Conservation (phyloP, 2,329 filamentous ascomycete genomes). For the Colletotrichum kahawae region DNA sequence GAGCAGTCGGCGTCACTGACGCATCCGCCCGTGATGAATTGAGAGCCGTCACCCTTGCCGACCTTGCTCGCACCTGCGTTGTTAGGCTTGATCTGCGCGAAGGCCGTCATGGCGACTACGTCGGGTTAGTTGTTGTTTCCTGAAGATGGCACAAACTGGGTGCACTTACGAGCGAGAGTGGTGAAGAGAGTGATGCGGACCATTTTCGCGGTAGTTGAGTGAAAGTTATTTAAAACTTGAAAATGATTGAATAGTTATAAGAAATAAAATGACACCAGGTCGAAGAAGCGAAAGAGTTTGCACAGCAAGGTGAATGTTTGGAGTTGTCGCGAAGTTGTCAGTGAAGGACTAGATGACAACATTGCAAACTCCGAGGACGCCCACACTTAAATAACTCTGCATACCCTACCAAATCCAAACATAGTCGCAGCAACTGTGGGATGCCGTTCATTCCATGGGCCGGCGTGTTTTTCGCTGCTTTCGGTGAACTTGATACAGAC, state of each 20-base stretch:
- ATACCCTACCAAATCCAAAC: background rate
- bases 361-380: background rate
- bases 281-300: conserved; percentile 8
- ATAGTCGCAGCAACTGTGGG: background rate
- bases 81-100: conserved; percentile 28
- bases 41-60: conserved; percentile 22
- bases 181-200: conserved; percentile 29
- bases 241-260: background rate
- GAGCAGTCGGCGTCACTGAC: conserved; percentile 32
- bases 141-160: background rate
- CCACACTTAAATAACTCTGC: background rate
- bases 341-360: background rate
- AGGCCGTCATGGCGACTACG: conserved; percentile 22
- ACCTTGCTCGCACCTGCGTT: conserved; percentile 22
- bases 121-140: background rate
- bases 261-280: conserved; percentile 5
- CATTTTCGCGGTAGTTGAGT: conserved; percentile 17
- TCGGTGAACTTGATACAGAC: background rate
- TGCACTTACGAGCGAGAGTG: conserved; percentile 29
- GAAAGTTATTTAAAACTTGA: background rate
- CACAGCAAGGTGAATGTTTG: background rate
- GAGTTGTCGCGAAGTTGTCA: background rate
- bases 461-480: background rate
- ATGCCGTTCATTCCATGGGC: background rate
- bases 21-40: conserved; percentile 36